Base-by-base conservation (phyloP, 345 rosid genomes). In the Lagerstroemia speciosa region DNA sequence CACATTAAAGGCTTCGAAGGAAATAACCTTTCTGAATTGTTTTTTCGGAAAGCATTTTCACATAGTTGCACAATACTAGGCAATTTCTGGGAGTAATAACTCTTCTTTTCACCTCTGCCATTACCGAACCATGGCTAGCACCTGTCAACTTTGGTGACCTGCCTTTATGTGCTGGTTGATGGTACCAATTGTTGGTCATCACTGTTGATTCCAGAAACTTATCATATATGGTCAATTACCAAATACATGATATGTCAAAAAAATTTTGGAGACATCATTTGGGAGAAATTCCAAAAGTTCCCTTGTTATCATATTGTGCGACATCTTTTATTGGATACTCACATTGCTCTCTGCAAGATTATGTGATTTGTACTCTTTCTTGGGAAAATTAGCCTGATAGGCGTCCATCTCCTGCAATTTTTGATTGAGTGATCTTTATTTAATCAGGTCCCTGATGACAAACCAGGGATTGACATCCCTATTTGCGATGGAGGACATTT, bases 401-500 rank as follows among this genome's bases (percentile, higher is more conserved):
- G 12, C 17, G n/a, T 46, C 34, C 8, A 46, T 7, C 40, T 53
- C 38, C 34, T 68, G 43, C 45, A 31, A 45, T 33, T 32, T 50
- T 32, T 17, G 63, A 9, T 67, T 3, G 8, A 9, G 50, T 6
- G 10, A 9, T 12, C 50, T 26, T 38, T 65, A 19, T 29, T 65
- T 40, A 38, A n/a, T 65, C 64, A 89, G 98, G 83, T 81, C 83
- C 22, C 75, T 77, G 93, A 89, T 89, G 99, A 81, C 76, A 71
- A 81, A 85, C 73, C 81, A 87, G 75, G 99, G 93, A 27, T 65
- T 93, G 79, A 74, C 65, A 71, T 81, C 91, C 40, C 71, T 91
- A 74, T 93, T 89, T 69, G 93, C 94, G 0, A 85, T 93, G 87
- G 97, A 91, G 82, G 94, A 89, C 65, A 86, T 91, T 66, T 78